Evolutionary conservation across 192 early-diverging fungal genomes (phyloP), one percentile per base, ranked within the genome.

Genomic region (Geosiphon pyriformis): DNA sequence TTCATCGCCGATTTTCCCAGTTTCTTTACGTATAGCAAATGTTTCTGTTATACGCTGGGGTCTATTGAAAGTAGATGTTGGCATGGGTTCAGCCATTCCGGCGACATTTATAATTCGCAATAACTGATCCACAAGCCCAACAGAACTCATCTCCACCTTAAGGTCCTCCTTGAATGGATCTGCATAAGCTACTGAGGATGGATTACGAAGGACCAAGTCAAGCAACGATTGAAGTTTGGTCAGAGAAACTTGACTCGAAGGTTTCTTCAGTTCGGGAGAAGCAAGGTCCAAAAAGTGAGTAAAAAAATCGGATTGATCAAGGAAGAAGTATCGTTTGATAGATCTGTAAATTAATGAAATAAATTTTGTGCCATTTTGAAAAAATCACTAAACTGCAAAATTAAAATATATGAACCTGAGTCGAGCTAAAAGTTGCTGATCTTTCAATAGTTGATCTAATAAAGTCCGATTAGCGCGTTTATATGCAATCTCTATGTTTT

Each of bases 251-350:
- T 90, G 80, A 23, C 73, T 72, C 27, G 82, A 78, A 10, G 92
- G 89, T 33, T 86, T 81, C 46, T 86, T 82, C n/a, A 95, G 70
- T 66, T 95, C 90, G 15, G 71, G 75, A 20, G 79, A 78, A 15
- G 93, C 93, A 31, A 97, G 76, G 70, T 99, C 97, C 48, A 99
- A 69, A 71, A 99, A 99, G 47, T 94, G 94, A 1, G 87, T 91
- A 49, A 99, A 73, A 68, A 90, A 99, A 70, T 99, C 97, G 0
- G 91, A 91, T 70, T 92, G 91, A 70, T 95, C 92, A 63, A 98
- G 80, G 59, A 99, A 80, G 53, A 96, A 90, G 73, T 93, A 96
- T 37, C 86, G 88, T 76, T 99, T 99, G 25, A 97, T 74, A 3
- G 94, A 95, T 54, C 88, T 92, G 67, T 6, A 15, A 37, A 25